These are phyloP conservation scores for Clonostachys chloroleuca DNA, from an alignment of 2,329 filamentous ascomycete species.

Conservation along the genomic window DNA sequence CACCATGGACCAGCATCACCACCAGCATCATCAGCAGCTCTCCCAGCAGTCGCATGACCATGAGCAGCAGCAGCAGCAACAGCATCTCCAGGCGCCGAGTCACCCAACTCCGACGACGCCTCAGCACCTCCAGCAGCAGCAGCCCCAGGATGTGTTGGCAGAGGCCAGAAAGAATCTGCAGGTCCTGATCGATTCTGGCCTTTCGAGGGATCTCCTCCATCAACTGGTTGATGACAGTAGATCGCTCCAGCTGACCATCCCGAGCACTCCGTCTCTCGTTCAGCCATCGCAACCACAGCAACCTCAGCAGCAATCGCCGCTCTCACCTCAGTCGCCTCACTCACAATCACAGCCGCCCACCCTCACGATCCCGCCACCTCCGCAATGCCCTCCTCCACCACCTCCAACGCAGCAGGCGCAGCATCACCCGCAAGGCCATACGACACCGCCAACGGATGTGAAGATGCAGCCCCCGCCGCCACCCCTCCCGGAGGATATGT, in stretches of 20 bases:
- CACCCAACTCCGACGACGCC: conserved; percentile 32
- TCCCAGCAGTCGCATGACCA: conserved; percentile 10
- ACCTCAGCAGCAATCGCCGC: conserved; percentile 10
- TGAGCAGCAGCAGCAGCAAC: conserved; percentile 13
- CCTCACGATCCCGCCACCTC: conserved; percentile 17
- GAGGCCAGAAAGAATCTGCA: conserved; percentile 40
- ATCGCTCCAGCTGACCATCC: conserved; percentile 20
- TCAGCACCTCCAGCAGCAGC: conserved; percentile 7
- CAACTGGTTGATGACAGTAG: conserved; percentile 32
- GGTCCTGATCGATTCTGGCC: conserved; percentile 37
- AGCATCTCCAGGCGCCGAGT: conserved; percentile 28
- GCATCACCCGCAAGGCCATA: conserved; percentile 1
- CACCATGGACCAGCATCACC: conserved; percentile 23
- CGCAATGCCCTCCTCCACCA: conserved; percentile 24
- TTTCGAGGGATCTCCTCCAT: conserved; percentile 35
- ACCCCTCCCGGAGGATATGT: no score
- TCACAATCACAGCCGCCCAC: conserved; percentile 4
- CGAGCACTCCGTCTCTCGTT: conserved; percentile 3
- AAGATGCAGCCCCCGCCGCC: no score
- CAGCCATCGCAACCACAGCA: conserved; percentile 12
- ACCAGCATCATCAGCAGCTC: conserved; percentile 10
- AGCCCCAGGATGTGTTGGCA: conserved; percentile 35
- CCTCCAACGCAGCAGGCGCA: conserved; percentile 10
- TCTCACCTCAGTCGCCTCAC: conserved; percentile 6
- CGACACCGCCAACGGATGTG: background rate